Base-by-base conservation (phyloP, 1,284 basidiomycete species). In the Moniliella sp. region DNA sequence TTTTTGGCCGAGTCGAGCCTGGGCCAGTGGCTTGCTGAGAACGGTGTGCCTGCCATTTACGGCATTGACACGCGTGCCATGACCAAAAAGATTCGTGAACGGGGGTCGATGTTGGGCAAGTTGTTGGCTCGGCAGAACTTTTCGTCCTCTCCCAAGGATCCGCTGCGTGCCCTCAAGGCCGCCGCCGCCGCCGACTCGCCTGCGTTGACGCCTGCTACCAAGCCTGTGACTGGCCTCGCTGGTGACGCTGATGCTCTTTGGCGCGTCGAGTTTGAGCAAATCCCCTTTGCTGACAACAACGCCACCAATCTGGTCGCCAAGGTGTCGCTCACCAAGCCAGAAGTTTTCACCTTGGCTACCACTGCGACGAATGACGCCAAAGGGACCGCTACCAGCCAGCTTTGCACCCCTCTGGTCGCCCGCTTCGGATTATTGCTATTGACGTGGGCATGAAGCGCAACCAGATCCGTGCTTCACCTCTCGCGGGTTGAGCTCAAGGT, bases 361-460 rank as follows among this genome's bases (percentile, higher is more conserved):
- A n/a, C n/a, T n/a, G n/a, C n/a, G n/a, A n/a, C n/a, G n/a, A n/a
- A n/a, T n/a, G n/a, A n/a, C n/a, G n/a, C n/a, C n/a, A n/a, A n/a
- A n/a, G n/a, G n/a, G n/a, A 23, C 21, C 21, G 21, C 21, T 23
- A 2, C 21, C 21, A n/a, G 9, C 21, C 9, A 23, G 9, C 21
- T n/a, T 57, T 74, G 31, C 83, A 97, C 62, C 80, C 82, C 2
- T 75, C 74, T 2, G 69, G 68, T 13, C 74, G 84, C 31, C 67
- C 74, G 1, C 61, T 97, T 23, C 77, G 91, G 41, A 72, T 99
- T 30, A 57, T 97, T 14, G 82, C 82, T 3, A 67, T 97, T 36
- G 91, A 99, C 62, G 86, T 97, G 34, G 91, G 91, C 27, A 94
- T 97, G 80, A 99, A 99, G 66, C 88, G 78, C 67, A 97, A 97